A percentile compares a stretch with the other conserved stretches of the same genome.
phyloP scores from a whole-genome alignment of 371 early-diverging fungal species.

The Mortierella polycephala region DNA sequence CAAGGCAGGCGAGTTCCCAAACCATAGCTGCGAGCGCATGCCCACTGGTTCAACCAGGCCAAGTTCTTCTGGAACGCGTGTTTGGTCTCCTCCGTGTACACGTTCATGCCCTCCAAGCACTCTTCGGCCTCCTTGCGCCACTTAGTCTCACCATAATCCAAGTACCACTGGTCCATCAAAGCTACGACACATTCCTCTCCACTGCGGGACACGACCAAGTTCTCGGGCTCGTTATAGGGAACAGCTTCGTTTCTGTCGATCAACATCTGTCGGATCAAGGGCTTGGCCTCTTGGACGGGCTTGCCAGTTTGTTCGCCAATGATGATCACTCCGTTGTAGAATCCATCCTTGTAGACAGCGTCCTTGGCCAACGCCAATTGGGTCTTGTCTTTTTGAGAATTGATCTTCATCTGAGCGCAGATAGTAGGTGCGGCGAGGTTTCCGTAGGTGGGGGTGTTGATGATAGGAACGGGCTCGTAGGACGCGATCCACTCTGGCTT shows the following conservation, averaged over 20 bases:
- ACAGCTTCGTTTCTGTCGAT: conserved; percentile 83
- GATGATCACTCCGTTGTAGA: conserved; percentile 92
- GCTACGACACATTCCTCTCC: conserved; percentile 99
- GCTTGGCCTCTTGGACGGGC: conserved; percentile 94
- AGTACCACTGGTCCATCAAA: conserved; percentile 99
- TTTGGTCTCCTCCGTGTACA: conserved; percentile 88
- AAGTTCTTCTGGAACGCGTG: conserved; percentile 90
- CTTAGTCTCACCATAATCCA: conserved; percentile 96
- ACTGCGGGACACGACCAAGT: conserved; percentile 94
- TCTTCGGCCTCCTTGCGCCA: conserved; percentile 91
- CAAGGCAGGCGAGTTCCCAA: conserved; percentile 98
- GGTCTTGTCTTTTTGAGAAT: conserved; percentile 92
- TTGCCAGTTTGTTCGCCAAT: conserved; percentile 85
- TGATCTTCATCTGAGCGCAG: conserved; percentile 93
- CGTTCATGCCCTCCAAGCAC: conserved; percentile 88
- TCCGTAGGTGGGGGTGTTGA: conserved; percentile 89
- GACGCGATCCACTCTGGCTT: conserved; percentile 87
- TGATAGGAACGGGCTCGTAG: conserved; percentile 88
- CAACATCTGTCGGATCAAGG: conserved; percentile 80
- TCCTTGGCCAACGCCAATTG: conserved; percentile 96
- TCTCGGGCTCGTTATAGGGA: conserved; percentile 97
- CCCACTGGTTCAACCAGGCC: conserved; percentile 99
- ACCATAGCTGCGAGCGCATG: conserved; percentile 98
- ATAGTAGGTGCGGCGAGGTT: conserved; percentile 85
- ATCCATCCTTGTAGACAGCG: conserved; percentile 96